Conservation (phyloP, 116 monocot species). For the Papilionanthe hybrid region DNA sequence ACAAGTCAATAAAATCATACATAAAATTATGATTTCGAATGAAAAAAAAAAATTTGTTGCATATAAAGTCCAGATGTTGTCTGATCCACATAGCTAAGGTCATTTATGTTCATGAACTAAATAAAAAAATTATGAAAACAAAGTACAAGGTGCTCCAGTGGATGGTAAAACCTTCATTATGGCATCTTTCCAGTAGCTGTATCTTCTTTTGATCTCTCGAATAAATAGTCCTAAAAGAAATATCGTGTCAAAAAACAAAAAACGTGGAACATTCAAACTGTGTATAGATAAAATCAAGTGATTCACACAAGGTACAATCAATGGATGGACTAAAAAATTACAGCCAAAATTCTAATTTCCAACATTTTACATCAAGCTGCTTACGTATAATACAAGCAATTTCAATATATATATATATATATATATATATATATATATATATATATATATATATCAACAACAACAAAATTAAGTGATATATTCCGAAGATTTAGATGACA, state of each 20-base stretch:
- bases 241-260: not conserved
- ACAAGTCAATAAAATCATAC: no score
- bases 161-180: conserved; percentile 2
- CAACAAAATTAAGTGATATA: not conserved
- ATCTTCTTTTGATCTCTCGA: conserved; percentile 5
- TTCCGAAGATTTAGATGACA: not conserved
- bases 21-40: not conserved
- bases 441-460: no score
- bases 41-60: not conserved
- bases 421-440: no score
- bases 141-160: not conserved
- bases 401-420: no score
- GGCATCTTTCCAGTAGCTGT: conserved; percentile 6
- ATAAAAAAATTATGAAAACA: not conserved
- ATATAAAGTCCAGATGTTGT: not conserved
- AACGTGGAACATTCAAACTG: not conserved
- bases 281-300: not conserved
- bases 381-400: not conserved
- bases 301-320: conserved; percentile 1
- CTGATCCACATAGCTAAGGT: not conserved
- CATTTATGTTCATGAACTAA: not conserved
- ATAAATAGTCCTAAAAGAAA: conserved; percentile 6
- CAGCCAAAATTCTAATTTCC: not conserved
- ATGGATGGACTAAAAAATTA: not conserved
- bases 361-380: not conserved